phyloP scores from a whole-genome alignment of 352 stramenopile genomes.

The Thalassiosira gravida region DNA sequence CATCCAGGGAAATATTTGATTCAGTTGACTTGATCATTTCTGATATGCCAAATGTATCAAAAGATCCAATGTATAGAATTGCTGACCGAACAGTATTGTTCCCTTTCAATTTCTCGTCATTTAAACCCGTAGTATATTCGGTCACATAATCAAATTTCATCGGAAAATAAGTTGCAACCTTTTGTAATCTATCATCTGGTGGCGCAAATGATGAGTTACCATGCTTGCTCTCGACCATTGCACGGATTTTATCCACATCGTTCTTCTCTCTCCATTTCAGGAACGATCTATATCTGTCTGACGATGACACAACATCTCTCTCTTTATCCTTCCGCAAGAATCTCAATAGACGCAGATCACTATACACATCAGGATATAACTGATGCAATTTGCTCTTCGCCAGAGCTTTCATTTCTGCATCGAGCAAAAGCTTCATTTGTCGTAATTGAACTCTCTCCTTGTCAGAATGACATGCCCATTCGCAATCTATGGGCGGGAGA shows the following conservation, averaged over 20 bases:
- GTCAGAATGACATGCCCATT: constrained; percentile 28
- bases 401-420: neutral
- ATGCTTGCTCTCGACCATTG: constrained; percentile 20
- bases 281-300: constrained; percentile 38
- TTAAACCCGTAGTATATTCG: neutral
- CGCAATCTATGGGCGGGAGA: constrained; percentile 32
- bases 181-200: constrained; percentile 12
- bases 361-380: constrained; percentile 51
- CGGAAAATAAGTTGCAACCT: constrained; percentile 30
- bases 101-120: neutral
- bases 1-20: constrained; percentile 24
- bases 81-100: constrained; percentile 1
- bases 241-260: constrained; percentile 43
- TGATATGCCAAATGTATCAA: constrained; percentile 33
- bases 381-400: constrained; percentile 3
- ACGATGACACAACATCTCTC: constrained; percentile 30
- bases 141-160: constrained; percentile 29
- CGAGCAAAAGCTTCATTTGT: constrained; percentile 28
- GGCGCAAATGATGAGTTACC: constrained; percentile 14
- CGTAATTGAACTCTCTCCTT: constrained; percentile 18
- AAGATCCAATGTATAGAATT: constrained; percentile 39
- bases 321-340: constrained; percentile 50
- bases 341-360: constrained; percentile 44
- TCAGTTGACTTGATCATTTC: constrained; percentile 16
- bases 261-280: constrained; percentile 40